Evolutionary conservation across 371 early-diverging fungal species (phyloP), one percentile per base, ranked within the genome.

Genomic region (Lichtheimia hyalospora): DNA sequence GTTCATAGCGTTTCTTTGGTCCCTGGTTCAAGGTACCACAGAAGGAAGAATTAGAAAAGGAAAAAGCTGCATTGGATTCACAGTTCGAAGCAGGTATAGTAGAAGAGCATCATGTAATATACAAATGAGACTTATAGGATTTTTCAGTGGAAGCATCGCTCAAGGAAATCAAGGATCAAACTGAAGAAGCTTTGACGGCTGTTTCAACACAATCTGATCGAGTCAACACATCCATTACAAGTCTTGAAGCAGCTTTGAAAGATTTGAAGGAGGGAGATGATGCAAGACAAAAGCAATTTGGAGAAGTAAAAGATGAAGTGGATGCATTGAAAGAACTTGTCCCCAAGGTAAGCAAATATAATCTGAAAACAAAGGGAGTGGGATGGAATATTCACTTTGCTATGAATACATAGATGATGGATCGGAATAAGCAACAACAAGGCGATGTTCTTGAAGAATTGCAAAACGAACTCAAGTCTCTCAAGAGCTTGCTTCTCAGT

Each of bases 401-500:
- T n/a, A 18, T 5, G 39, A 48, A 13, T n/a, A 46, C 56, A 16
- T 54, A 92, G 91, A 64, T 90, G 61, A 69, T 92, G 68, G 89
- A 92, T 41, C 88, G 89, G 68, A 78, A 82, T 54, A 90, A 89
- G 61, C 85, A 91, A 56, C 77, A 88, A 24, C 90, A 91, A 65
- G 71, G 74, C 15, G 78, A 83, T 16, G 82, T 91, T 12, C 65
- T 93, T 67, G 69, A 77, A n/a, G 95, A 96, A 43, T 79, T 97
- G 18, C 96, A 97, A 74, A 81, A 83, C 18, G 98, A 97, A 71
- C 84, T 97, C 75, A 94, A 94, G 67, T 92, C 92, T 13, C 83
- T 97, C 49, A 93, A 96, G 68, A 89, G 88, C 59, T 80, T 97
- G 57, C 67, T 97, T 52, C 67, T 92, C 57, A 95, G 87, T 65